Evolutionary conservation across 192 early-diverging fungal species (phyloP).

Genomic region (Rhizoclosmatium globosum): DNA sequence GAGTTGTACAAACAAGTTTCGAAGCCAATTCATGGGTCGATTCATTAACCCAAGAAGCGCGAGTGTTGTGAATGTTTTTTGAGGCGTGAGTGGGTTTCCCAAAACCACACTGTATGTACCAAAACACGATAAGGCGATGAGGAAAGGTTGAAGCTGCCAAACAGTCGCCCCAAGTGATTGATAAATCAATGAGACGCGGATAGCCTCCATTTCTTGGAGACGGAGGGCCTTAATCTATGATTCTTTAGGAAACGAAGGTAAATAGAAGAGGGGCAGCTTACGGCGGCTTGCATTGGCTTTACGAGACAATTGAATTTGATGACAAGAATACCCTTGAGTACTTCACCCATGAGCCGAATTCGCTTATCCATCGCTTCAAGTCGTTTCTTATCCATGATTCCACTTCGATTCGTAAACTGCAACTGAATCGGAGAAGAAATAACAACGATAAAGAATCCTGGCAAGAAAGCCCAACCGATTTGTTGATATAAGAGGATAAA

Average conservation of each 20-base stretch:
- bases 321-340: constrained; percentile 31
- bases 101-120: constrained; percentile 26
- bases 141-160: constrained; percentile 28
- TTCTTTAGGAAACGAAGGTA: neutral
- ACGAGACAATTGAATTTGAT: constrained; percentile 23
- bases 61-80: constrained; percentile 22
- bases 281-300: constrained; percentile 28
- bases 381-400: constrained; percentile 11
- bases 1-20: constrained; percentile 26
- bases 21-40: constrained; percentile 34
- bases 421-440: constrained; percentile 18
- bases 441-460: constrained; percentile 35
- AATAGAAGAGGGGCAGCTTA: neutral
- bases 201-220: constrained; percentile 19
- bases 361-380: constrained; percentile 27
- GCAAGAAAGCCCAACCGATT: constrained; percentile 31
- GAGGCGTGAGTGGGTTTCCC: constrained; percentile 18
- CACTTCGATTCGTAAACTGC: constrained; percentile 15
- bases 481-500: constrained; percentile 26
- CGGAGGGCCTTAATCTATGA: constrained; percentile 22
- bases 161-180: constrained; percentile 12
- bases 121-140: constrained; percentile 35
- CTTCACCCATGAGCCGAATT: constrained; percentile 32
- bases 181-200: constrained; percentile 23
- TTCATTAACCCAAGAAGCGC: constrained; percentile 29